Percentiles rank a stretch among this genome's conserved stretches.
These are phyloP conservation scores for Fusarium fujikuroi DNA, from an alignment of 2,329 filamentous ascomycete genomes.

Conservation along the genomic window DNA sequence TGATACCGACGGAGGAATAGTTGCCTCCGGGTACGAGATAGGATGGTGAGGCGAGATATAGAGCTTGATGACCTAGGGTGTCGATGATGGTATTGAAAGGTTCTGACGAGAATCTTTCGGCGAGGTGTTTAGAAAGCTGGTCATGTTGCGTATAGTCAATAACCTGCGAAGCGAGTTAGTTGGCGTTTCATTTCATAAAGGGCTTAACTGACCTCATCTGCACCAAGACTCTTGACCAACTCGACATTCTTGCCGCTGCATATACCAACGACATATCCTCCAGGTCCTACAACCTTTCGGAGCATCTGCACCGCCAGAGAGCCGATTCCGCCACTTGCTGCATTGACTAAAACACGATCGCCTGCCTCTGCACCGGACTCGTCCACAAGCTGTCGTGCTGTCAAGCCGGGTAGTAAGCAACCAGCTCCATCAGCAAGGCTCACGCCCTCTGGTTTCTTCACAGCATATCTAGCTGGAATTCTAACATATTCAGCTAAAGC, in stretches of 20 bases:
- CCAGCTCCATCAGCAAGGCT: constrained; percentile 51
- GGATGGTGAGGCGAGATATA: constrained; percentile 1
- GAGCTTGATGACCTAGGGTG: not conserved
- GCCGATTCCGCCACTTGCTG: constrained; percentile 2
- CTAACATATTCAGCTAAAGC: constrained; percentile 54
- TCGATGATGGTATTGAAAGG: constrained; percentile 3
- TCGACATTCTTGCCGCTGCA: not conserved
- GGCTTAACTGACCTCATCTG: not conserved
- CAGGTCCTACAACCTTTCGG: not conserved
- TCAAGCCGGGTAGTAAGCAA: constrained; percentile 52
- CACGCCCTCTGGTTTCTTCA: constrained; percentile 47
- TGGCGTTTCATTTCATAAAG: not conserved
- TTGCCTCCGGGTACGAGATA: not conserved
- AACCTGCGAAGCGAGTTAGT: not conserved
- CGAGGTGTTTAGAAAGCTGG: not conserved
- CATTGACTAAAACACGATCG: not conserved
- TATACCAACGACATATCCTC: not conserved
- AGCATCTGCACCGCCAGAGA: constrained; percentile 3
- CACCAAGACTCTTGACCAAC: not conserved
- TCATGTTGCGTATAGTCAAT: not conserved
- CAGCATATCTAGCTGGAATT: constrained; percentile 49
- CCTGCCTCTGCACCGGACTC: constrained; percentile 49
- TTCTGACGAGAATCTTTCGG: not conserved
- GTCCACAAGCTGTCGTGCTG: constrained; percentile 52
- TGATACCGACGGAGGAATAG: constrained; percentile 8